phyloP scores from a whole-genome alignment of 805 yeast species.

The Candida andamanensis region DNA sequence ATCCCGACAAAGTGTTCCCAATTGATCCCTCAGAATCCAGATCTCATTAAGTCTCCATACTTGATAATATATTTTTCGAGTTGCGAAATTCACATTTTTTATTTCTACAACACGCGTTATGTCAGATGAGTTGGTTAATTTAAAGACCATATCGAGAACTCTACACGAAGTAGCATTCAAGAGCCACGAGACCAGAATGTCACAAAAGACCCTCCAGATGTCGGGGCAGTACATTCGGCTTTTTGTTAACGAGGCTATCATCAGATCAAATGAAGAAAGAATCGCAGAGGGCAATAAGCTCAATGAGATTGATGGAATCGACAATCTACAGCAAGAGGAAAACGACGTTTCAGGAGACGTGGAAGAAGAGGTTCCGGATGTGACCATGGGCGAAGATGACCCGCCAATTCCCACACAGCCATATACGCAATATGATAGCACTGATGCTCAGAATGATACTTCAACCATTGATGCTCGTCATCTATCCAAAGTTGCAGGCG shows the following conservation, averaged over 20 bases:
- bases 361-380: slow-evolving; percentile 14
- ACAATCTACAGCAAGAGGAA: slow-evolving; percentile 10
- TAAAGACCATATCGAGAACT: slow-evolving; percentile 43
- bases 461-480: slow-evolving; percentile 49
- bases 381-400: slow-evolving; percentile 11
- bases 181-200: slow-evolving; percentile 41
- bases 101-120: no score
- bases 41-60: slow-evolving; percentile 5
- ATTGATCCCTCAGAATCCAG: slow-evolving; percentile 50
- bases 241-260: slow-evolving; percentile 55
- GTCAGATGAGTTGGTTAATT: slow-evolving; percentile 4
- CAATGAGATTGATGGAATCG: slow-evolving; percentile 31
- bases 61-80: no score
- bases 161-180: slow-evolving; percentile 49
- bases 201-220: slow-evolving; percentile 44
- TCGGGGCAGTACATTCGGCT: slow-evolving; percentile 51
- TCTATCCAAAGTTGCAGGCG: slow-evolving; percentile 51
- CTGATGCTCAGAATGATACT: slow-evolving; percentile 8
- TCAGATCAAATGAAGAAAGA: slow-evolving; percentile 52
- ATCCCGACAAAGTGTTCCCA: slow-evolving; percentile 72
- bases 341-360: slow-evolving; percentile 12
- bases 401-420: slow-evolving; percentile 12
- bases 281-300: slow-evolving; percentile 22
- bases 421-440: slow-evolving; percentile 5
- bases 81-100: no score